Evolutionary conservation across 768 basidiomycete genomes (phyloP).

Genomic region (Tulasnella sp.): DNA sequence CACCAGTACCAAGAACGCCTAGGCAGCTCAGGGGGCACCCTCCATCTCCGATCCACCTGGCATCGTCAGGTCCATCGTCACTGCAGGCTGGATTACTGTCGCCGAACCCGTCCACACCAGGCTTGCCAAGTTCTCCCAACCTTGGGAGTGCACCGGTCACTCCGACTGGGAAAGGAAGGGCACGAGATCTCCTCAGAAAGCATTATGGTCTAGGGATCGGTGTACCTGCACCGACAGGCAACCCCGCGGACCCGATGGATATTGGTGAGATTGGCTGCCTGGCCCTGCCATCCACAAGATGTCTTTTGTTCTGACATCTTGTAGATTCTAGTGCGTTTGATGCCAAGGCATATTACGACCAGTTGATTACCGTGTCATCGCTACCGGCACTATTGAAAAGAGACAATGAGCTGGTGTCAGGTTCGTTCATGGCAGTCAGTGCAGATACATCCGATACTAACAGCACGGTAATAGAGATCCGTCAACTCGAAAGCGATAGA

Average conservation of each 20-base stretch:
- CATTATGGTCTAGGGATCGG: slow-evolving; percentile 81
- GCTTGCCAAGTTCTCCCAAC: neutral
- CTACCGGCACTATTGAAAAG: slow-evolving; percentile 60
- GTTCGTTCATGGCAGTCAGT: slow-evolving; percentile 28
- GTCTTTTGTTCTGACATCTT: neutral
- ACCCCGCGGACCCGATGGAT: slow-evolving; percentile 66
- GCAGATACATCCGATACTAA: slow-evolving; percentile 9
- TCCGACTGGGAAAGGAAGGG: slow-evolving; percentile 23
- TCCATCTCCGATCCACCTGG: slow-evolving; percentile 1
- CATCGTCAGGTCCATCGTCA: neutral
- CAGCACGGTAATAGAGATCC: slow-evolving; percentile 50
- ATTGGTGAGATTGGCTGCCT: slow-evolving; percentile 28
- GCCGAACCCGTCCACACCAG: slow-evolving; percentile 1
- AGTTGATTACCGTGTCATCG: slow-evolving; percentile 71
- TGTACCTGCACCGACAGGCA: slow-evolving; percentile 51
- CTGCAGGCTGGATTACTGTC: neutral
- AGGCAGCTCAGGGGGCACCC: neutral
- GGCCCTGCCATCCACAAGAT: neutral
- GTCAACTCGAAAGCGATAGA: slow-evolving; percentile 74
- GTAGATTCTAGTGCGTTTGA: slow-evolving; percentile 75
- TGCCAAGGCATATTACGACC: slow-evolving; percentile 74
- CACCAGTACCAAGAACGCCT: neutral
- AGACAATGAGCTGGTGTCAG: slow-evolving; percentile 71
- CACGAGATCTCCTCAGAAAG: slow-evolving; percentile 67
- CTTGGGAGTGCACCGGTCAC: neutral